Percentiles rank a stretch among this genome's conserved stretches.
Conservation (phyloP, 2,329 filamentous ascomycete genomes). For the Pseudopithomyces chartarum region DNA sequence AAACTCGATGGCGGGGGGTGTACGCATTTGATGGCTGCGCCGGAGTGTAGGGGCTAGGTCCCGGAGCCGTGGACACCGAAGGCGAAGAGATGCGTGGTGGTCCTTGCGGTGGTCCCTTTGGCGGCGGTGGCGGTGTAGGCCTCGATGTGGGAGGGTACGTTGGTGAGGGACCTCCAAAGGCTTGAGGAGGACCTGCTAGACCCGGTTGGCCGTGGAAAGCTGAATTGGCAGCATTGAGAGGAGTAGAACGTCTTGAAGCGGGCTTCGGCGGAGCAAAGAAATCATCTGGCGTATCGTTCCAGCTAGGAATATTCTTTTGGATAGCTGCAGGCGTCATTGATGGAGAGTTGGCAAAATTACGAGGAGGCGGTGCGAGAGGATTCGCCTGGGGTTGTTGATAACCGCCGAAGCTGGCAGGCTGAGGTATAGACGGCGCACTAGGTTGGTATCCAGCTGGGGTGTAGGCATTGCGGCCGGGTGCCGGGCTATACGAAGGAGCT, state of each 20-base stretch:
- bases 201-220: constrained; percentile 72
- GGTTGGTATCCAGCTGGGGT: constrained; percentile 60
- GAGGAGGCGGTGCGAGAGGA: constrained; percentile 63
- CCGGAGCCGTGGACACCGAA: constrained; percentile 55
- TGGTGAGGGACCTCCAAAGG: constrained; percentile 59
- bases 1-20: constrained; percentile 58
- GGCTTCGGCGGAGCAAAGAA: constrained; percentile 67
- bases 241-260: constrained; percentile 75
- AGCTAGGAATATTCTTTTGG: constrained; percentile 74
- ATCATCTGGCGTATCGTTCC: constrained; percentile 88
- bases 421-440: constrained; percentile 38
- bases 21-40: constrained; percentile 58
- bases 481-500: constrained; percentile 24
- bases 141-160: constrained; percentile 64
- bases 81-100: constrained; percentile 69
- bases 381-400: constrained; percentile 51
- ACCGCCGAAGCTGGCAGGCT: constrained; percentile 49
- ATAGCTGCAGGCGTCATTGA: constrained; percentile 69
- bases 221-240: constrained; percentile 71
- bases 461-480: constrained; percentile 48
- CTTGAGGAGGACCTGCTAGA: constrained; percentile 55
- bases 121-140: constrained; percentile 76
- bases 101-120: constrained; percentile 68
- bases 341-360: constrained; percentile 70
- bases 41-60: constrained; percentile 69